A percentile compares a stretch with the other conserved stretches of the same genome.
Conservation (phyloP, 2,329 filamentous ascomycete genomes). For the Allantophomopsis cytisporea region DNA sequence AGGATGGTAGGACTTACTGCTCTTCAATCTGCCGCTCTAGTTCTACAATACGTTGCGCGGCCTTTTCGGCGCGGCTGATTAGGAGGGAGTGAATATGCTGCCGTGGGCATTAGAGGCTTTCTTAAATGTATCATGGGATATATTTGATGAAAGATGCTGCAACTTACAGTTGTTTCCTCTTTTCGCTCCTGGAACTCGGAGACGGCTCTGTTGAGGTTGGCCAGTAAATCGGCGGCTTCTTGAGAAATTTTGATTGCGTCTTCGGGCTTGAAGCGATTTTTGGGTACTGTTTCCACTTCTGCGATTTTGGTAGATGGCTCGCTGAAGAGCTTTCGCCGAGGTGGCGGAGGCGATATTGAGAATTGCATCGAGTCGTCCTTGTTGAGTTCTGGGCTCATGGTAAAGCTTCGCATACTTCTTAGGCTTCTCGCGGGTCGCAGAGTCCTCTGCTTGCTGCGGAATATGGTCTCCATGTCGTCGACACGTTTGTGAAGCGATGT, state of each 20-base stretch:
- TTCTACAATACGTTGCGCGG: constrained; percentile 43
- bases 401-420: background rate
- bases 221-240: constrained; percentile 31
- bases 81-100: constrained; percentile 50
- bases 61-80: constrained; percentile 39
- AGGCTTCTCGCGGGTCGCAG: background rate
- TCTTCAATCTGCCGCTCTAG: constrained; percentile 44
- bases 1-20: constrained; percentile 27
- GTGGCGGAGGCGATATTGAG: background rate
- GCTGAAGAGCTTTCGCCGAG: background rate
- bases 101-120: constrained; percentile 2
- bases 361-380: background rate
- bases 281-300: constrained; percentile 3
- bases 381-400: background rate
- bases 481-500: constrained; percentile 20
- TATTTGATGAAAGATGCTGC: too few relatives aligned
- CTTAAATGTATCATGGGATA: background rate
- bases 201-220: constrained; percentile 34
- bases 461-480: constrained; percentile 19
- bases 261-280: background rate
- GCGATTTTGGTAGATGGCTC: background rate
- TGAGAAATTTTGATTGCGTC: constrained; percentile 22
- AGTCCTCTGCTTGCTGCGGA: background rate
- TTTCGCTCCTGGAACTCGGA: constrained; percentile 37
- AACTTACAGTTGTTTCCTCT: constrained; percentile 42